These are phyloP conservation scores for Neurospora sp. DNA, from an alignment of 495 filamentous ascomycete genomes.

Conservation along the genomic window DNA sequence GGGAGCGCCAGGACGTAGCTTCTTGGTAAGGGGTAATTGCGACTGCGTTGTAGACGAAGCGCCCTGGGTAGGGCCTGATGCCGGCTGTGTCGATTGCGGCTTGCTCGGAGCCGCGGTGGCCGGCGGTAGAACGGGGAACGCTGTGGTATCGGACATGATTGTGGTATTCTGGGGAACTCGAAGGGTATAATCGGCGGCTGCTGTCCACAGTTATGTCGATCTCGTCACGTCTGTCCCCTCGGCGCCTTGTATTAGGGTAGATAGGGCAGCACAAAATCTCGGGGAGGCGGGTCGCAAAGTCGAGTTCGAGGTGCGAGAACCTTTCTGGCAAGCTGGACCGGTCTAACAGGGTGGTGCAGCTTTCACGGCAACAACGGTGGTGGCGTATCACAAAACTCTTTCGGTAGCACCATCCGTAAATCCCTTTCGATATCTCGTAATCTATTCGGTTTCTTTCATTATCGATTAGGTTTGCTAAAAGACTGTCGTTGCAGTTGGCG, in stretches of 20 bases:
- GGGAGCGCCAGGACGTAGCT: slow-evolving; percentile 25
- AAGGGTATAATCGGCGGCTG: neutral
- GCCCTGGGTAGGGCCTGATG: neutral
- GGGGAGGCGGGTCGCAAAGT: neutral
- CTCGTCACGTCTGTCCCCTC: neutral
- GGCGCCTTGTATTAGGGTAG: neutral
- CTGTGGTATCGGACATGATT: neutral
- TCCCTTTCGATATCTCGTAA: neutral
- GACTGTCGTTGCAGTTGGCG: neutral
- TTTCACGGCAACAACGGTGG: neutral
- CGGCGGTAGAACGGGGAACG: neutral
- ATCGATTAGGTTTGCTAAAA: neutral
- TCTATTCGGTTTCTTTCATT: neutral
- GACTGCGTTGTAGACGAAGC: neutral
- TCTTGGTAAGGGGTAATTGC: slow-evolving; percentile 19
- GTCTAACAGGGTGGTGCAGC: neutral
- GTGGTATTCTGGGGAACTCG: neutral
- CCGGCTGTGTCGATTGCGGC: neutral
- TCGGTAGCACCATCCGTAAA: neutral
- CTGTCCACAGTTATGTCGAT: neutral
- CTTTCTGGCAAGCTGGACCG: neutral
- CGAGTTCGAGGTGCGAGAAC: neutral
- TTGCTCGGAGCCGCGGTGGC: neutral
- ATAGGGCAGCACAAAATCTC: neutral
- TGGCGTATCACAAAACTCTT: neutral